Evolutionary conservation across 2,329 filamentous ascomycete genomes (phyloP).

Genomic region (Didymella lethalis): DNA sequence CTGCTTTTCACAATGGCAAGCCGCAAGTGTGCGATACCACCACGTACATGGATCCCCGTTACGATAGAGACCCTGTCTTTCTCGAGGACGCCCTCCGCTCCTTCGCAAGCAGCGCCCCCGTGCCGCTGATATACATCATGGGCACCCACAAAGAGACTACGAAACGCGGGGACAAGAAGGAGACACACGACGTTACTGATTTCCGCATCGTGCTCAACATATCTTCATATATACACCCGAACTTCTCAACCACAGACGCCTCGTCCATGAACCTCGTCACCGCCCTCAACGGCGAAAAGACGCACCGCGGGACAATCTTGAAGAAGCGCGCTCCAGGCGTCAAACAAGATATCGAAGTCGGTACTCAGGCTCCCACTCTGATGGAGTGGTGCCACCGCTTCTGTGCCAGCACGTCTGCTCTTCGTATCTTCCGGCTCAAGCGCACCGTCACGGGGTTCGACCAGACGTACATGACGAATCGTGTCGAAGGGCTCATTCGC

Average conservation of each 20-base stretch:
- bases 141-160: slow-evolving; percentile 49
- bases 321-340: slow-evolving; percentile 59
- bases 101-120: slow-evolving; percentile 40
- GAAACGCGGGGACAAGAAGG: slow-evolving; percentile 47
- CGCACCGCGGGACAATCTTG: slow-evolving; percentile 70
- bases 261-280: slow-evolving; percentile 49
- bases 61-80: slow-evolving; percentile 44
- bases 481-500: slow-evolving; percentile 65
- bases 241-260: slow-evolving; percentile 29
- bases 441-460: slow-evolving; percentile 68
- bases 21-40: slow-evolving; percentile 38
- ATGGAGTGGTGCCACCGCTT: slow-evolving; percentile 74
- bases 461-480: slow-evolving; percentile 59
- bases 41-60: slow-evolving; percentile 41
- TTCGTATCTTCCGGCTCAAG: slow-evolving; percentile 61
- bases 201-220: slow-evolving; percentile 50
- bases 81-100: slow-evolving; percentile 41
- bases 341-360: slow-evolving; percentile 57
- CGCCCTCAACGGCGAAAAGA: slow-evolving; percentile 66
- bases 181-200: slow-evolving; percentile 47
- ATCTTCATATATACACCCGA: slow-evolving; percentile 37
- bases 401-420: slow-evolving; percentile 63
- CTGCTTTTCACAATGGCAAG: slow-evolving; percentile 37
- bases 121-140: slow-evolving; percentile 50
- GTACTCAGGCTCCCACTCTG: slow-evolving; percentile 52